These are phyloP conservation scores for Galerina sulciceps DNA, from an alignment of 768 basidiomycete genomes.

Conservation along the genomic window DNA sequence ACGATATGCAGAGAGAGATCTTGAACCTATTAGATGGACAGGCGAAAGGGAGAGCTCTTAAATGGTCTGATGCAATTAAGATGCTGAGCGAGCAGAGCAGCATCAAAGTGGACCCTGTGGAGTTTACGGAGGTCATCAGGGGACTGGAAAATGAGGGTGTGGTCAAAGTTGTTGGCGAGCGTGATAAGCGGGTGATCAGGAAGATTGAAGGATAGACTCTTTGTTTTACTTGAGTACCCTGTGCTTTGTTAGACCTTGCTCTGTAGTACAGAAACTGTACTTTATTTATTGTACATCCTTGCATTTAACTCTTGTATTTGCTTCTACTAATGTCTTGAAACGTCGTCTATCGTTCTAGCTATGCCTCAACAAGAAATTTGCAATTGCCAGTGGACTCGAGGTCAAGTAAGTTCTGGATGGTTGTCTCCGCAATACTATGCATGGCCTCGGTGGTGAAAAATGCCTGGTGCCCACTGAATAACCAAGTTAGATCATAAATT, in stretches of 20 bases:
- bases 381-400: conserved; percentile 36
- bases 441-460: conserved; percentile 46
- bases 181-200: conserved; percentile 82
- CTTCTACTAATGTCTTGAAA: too few species aligned
- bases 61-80: conserved; percentile 85
- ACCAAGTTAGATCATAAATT: background rate
- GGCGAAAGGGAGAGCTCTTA: conserved; percentile 61
- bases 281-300: too few species aligned
- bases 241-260: too few species aligned
- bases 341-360: background rate
- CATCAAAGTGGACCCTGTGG: conserved; percentile 74
- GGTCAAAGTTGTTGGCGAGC: conserved; percentile 85
- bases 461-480: conserved; percentile 45
- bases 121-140: conserved; percentile 82
- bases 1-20: conserved; percentile 89
- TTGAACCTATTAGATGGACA: conserved; percentile 61
- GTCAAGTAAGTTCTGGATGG: conserved; percentile 37
- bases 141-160: conserved; percentile 84
- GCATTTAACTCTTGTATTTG: too few species aligned
- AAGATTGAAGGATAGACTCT: conserved; percentile 47
- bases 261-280: too few species aligned
- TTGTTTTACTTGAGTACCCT: too few species aligned
- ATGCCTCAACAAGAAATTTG: conserved; percentile 26
- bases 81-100: conserved; percentile 83
- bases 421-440: conserved; percentile 43